A percentile compares a stretch with the other conserved stretches of the same genome.
Evolutionary conservation across 2,329 filamentous ascomycete genomes (phyloP).

Genomic region (Claviceps maximensis): DNA sequence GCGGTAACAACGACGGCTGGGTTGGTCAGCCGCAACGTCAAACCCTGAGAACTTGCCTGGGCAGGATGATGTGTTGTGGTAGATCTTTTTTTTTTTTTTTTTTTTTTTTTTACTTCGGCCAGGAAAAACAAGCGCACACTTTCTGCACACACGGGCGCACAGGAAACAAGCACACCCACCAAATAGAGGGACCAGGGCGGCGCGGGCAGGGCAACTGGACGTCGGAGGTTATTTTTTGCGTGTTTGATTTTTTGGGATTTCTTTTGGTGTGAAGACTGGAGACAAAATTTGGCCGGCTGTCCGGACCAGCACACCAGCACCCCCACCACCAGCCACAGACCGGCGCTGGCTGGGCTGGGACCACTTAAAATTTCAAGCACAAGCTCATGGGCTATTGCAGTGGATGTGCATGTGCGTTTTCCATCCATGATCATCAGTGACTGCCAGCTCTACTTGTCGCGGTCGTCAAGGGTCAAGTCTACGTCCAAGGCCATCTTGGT

Average conservation of each 20-base stretch:
- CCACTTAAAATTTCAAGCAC: not conserved
- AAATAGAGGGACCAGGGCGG: constrained; percentile 2
- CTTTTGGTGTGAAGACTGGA: too few species aligned
- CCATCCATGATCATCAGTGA: too few species aligned
- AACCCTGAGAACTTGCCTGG: not conserved
- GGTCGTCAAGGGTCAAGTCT: too few species aligned
- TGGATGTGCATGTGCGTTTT: too few species aligned
- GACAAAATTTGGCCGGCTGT: not conserved
- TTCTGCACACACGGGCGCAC: not conserved
- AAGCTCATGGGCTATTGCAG: not conserved
- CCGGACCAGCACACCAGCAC: too few species aligned
- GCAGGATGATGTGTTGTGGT: not conserved
- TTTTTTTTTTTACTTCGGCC: constrained; percentile 1
- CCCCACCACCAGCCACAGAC: too few species aligned
- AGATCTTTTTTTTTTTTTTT: constrained; percentile 1
- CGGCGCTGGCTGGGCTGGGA: too few species aligned
- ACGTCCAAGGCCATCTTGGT: not conserved
- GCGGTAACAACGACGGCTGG: not conserved
- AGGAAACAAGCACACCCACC: not conserved
- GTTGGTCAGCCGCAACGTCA: constrained; percentile 2
- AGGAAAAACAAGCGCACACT: not conserved
- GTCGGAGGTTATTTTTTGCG: constrained; percentile 7
- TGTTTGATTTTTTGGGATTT: constrained; percentile 2
- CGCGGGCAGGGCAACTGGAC: constrained; percentile 1
- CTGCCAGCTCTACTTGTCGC: too few species aligned